Conservation (phyloP, 495 filamentous ascomycete species). For the Trichoderma orchidacearum region DNA sequence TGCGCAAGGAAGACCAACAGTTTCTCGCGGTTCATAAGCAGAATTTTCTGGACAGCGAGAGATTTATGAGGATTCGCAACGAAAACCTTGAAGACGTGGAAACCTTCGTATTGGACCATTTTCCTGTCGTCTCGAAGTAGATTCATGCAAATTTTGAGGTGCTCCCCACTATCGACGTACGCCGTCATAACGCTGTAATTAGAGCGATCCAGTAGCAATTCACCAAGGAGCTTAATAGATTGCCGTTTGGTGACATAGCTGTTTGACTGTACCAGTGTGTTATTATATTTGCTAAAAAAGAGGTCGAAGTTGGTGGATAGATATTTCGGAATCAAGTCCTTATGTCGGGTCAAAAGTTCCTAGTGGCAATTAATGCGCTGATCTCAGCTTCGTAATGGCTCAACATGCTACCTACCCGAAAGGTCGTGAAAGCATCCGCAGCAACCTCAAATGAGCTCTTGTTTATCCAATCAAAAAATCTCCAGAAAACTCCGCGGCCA, state of each 20-base stretch:
- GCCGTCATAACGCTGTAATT: conserved; percentile 97
- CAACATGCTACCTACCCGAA: conserved; percentile 47
- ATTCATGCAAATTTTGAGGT: conserved; percentile 97
- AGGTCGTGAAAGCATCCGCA: conserved; percentile 94
- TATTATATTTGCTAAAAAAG: conserved; percentile 88
- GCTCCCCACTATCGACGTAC: conserved; percentile 89
- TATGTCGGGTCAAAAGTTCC: conserved; percentile 93
- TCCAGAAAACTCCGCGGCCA: conserved; percentile 83
- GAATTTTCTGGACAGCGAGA: conserved; percentile 80
- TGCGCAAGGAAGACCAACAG: conserved; percentile 76
- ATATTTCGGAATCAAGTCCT: conserved; percentile 73
- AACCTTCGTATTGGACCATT: conserved; percentile 99
- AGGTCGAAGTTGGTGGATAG: conserved; percentile 74
- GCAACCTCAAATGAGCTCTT: conserved; percentile 90
- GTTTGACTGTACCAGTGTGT: conserved; percentile 72
- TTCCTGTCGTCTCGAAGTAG: conserved; percentile 84
- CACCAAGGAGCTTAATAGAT: conserved; percentile 92
- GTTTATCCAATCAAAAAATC: conserved; percentile 97
- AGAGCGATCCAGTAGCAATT: conserved; percentile 84
- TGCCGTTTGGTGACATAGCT: conserved; percentile 98
- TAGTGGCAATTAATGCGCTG: conserved; percentile 15
- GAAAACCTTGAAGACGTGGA: conserved; percentile 99
- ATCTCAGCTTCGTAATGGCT: neutral
- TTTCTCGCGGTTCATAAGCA: conserved; percentile 89
- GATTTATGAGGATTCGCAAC: conserved; percentile 97